A percentile compares a stretch with the other conserved stretches of the same genome.
Evolutionary conservation across 1,284 basidiomycete genomes (phyloP).

Genomic region (Microbotryum silenes-acaulis): DNA sequence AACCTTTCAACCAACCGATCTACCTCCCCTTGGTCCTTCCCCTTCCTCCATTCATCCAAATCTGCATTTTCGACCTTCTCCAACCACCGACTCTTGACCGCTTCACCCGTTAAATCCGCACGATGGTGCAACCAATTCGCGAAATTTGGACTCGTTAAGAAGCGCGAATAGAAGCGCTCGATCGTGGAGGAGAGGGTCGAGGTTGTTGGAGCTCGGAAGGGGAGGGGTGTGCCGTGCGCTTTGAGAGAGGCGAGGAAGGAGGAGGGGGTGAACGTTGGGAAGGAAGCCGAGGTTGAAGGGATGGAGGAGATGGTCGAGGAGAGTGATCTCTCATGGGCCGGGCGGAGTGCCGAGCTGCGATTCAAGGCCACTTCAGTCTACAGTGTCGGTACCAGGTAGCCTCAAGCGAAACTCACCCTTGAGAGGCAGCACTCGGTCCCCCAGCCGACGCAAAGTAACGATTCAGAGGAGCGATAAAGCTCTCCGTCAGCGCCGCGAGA

Average conservation of each 20-base stretch:
- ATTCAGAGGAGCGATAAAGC: conserved; percentile 82
- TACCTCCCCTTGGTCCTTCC: conserved; percentile 4
- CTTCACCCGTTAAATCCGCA: conserved; percentile 13
- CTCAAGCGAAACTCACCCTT: too few relatives aligned
- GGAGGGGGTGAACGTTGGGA: conserved; percentile 51
- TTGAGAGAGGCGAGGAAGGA: conserved; percentile 78
- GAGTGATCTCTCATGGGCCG: conserved; percentile 11
- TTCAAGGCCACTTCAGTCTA: background rate
- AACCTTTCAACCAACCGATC: conserved; percentile 14
- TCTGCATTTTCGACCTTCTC: conserved; percentile 15
- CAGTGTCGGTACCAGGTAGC: background rate
- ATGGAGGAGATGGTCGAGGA: conserved; percentile 44
- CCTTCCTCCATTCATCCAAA: conserved; percentile 6
- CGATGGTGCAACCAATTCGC: conserved; percentile 19
- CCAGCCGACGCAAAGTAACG: conserved; percentile 72
- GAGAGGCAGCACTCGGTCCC: too few relatives aligned
- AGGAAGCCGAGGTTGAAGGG: conserved; percentile 57
- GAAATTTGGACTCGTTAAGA: conserved; percentile 21
- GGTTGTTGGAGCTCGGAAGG: conserved; percentile 27
- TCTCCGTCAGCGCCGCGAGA: conserved; percentile 78
- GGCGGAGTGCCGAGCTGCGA: conserved; percentile 2
- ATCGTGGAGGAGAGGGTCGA: conserved; percentile 7
- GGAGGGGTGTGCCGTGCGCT: conserved; percentile 52
- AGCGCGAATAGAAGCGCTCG: conserved; percentile 31
- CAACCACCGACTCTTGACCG: conserved; percentile 25